These are phyloP conservation scores for Paecilomyces sp. DNA, from an alignment of 2,329 filamentous ascomycete genomes.

Conservation along the genomic window DNA sequence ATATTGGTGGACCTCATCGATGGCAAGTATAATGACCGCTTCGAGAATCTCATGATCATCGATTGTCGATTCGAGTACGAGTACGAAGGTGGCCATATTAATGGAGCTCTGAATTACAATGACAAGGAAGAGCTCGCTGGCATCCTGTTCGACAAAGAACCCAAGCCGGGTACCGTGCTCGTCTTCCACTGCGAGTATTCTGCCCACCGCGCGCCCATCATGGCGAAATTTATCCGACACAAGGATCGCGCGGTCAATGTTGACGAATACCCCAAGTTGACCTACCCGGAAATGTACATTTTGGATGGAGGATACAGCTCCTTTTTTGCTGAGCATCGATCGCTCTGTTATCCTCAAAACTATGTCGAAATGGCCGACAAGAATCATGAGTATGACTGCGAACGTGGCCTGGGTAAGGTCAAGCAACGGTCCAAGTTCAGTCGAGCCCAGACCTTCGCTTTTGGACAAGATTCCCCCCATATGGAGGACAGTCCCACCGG, in stretches of 20 bases:
- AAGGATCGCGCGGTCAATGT: conserved; percentile 80
- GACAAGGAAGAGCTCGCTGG: conserved; percentile 81
- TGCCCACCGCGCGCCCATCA: conserved; percentile 88
- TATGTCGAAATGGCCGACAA: conserved; percentile 96
- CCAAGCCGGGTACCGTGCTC: conserved; percentile 66
- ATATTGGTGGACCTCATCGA: conserved; percentile 84
- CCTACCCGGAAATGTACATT: conserved; percentile 97
- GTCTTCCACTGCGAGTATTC: conserved; percentile 99
- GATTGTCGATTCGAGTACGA: conserved; percentile 99
- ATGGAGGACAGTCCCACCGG: conserved; percentile 60
- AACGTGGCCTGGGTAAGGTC: conserved; percentile 88
- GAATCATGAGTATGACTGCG: conserved; percentile 85
- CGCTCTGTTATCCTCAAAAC: conserved; percentile 83
- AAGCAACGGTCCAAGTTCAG: conserved; percentile 80
- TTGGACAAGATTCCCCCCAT: conserved; percentile 62
- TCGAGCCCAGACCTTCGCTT: conserved; percentile 90
- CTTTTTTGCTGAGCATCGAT: conserved; percentile 74
- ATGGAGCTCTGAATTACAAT: conserved; percentile 91
- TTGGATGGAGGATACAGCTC: conserved; percentile 92
- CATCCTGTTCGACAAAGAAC: conserved; percentile 66
- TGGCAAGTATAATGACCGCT: conserved; percentile 69
- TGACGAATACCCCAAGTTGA: conserved; percentile 77
- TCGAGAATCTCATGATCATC: conserved; percentile 76
- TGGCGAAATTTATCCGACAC: conserved; percentile 88
- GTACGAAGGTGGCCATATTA: conserved; percentile 92